Evolutionary conservation across 768 basidiomycete species (phyloP), one percentile per base, ranked within the genome.

Genomic region (Leccinum boreale): DNA sequence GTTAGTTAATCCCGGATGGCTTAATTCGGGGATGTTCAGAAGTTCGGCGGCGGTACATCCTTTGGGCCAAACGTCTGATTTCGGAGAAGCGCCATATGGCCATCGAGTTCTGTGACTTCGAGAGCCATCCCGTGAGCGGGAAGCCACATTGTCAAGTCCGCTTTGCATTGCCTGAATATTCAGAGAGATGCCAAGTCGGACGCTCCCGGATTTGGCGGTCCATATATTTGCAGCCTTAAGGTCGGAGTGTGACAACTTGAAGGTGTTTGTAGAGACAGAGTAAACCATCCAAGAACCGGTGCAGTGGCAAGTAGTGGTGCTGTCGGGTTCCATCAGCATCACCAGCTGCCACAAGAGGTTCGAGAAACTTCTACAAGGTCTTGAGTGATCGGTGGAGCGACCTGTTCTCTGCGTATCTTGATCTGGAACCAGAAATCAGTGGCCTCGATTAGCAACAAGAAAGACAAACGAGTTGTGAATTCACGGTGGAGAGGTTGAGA

Each of bases 191-290:
- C 95, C 96, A 71, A 98, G 83, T 75, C 98, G 98, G 67, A 96
- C 87, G 67, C 98, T 95, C 42, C 94, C 96, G 52, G 14, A n/a
- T 44, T 5, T 98, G 14, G 31, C 31, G 12, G 92, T 94, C 15
- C 98, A 84, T 68, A 98, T 97, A 70, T 98, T 98, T 21, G 96
- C 96, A 1, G 95, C 94, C 74, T 98, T 98, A 61, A 98, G 83
- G 74, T 98, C 94, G 70, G 94, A 97, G 70, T 98, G 96, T 8
- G 97, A n/a, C n/a, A n/a, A n/a, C n/a, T n/a, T 94, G 57, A 96
- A 93, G 83, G 63, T 86, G 85, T 60, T 78, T 77, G 73, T 99
- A 96, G 12, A 98, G 84, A 72, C 97, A 98, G 67, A 94, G 84
- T 49, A 98, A 76, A 1, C 94, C 96, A 71, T 98, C 96, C 45